Evolutionary conservation across 148 eudicot genomes (phyloP).

Genomic region (Dysphania ambrosioides): DNA sequence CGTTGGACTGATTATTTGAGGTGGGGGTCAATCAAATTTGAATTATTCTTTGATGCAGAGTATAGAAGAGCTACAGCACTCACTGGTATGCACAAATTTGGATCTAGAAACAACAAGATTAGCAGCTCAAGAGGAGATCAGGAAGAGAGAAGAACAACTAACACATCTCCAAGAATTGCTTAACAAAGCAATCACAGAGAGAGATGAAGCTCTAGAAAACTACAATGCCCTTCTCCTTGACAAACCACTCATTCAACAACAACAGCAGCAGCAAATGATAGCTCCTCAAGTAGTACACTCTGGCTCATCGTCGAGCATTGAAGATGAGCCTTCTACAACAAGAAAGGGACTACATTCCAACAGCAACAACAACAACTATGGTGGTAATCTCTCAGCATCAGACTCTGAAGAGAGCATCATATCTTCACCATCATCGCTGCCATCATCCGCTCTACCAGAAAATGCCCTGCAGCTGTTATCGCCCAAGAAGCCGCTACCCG

Average conservation of each 20-base stretch:
- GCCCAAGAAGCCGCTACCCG: conserved; percentile 49
- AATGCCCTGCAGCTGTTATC: conserved; percentile 22
- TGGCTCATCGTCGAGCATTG: conserved; percentile 18
- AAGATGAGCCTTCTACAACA: conserved; percentile 6
- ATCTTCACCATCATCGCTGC: conserved; percentile 18
- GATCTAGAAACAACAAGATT: conserved; percentile 31
- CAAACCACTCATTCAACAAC: conserved; percentile 16
- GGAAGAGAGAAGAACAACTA: conserved; percentile 24
- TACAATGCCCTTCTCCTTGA: conserved; percentile 20
- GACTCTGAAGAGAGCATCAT: conserved; percentile 31
- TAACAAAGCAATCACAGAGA: conserved; percentile 21
- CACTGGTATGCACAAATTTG: conserved; percentile 23
- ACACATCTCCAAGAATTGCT: conserved; percentile 25
- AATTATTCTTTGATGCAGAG: conserved; percentile 14
- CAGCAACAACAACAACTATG: conserved; percentile 9
- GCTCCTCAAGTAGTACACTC: conserved; percentile 10
- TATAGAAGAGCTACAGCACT: conserved; percentile 30
- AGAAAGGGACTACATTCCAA: conserved; percentile 4
- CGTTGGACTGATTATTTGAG: neutral
- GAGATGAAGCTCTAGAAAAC: conserved; percentile 26
- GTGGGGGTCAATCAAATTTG: no score
- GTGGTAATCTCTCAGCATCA: conserved; percentile 14
- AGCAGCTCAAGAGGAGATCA: conserved; percentile 32
- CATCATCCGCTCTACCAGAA: conserved; percentile 7
- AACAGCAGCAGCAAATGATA: neutral